Base-by-base conservation (phyloP, 768 basidiomycete species). In the Amanita molliuscula region DNA sequence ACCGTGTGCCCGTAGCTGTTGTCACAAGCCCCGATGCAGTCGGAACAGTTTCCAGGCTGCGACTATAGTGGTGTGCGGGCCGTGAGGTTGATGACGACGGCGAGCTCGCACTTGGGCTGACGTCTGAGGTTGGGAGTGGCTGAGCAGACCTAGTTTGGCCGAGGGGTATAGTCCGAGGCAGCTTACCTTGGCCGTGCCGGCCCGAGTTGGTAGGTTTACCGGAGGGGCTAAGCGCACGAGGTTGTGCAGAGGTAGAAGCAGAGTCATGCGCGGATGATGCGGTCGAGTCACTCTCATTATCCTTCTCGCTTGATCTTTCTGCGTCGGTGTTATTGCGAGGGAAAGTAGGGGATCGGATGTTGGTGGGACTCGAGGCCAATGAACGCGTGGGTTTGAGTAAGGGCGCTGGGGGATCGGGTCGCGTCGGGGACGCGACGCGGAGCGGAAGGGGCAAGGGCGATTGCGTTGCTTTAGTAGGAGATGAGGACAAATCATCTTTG, bases 1-100 rank as follows among this genome's bases (percentile, higher is more conserved):
- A 86, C 23, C 82, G 72, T 15, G 80, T 81, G 23, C 86, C 86
- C 3, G 84, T 85, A 23, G 74, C 43, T 42, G 60, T 63, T 15
- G 62, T 64, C 38, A 61, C 51, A 8, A 71, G 52, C 55, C 57
- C 28, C 51, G 49, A 33, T 57, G 56, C 28, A 55, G 54, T 41
- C 51, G 58, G 29, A 29, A 55, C 16, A 15, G 52, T 21, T 21
- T 53, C 35, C 50, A 50, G 10, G 54, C 55, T 18, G 54, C 43
- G 26, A 52, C 50, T 47, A 54, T 52, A 37, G 47, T 52, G 29
- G 26, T 51, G 41, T 9, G 36, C 8, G 23, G 40, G 49, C 2
- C 35, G n/a, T 48, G 52, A 3, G 37, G 54, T 36, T 15, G 48
- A 42, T 8, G 52, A 20, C 37, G 35, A n/a, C 37, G 36, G 44